Conservation (phyloP, 2,329 filamentous ascomycete species). For the Epichloe typhina region DNA sequence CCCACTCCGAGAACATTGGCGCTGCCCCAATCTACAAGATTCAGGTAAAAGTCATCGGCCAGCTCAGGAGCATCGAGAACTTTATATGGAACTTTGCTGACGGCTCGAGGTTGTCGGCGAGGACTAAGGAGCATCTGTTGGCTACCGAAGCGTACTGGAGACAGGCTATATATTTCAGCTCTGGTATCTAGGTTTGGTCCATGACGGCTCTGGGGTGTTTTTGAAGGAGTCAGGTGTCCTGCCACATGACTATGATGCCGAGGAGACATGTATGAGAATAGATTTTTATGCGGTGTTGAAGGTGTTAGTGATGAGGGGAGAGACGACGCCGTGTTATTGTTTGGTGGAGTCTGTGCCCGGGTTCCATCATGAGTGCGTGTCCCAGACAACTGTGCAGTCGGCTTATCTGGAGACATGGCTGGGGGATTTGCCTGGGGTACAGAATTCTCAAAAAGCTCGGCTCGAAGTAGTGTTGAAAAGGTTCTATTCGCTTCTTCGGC, state of each 20-base stretch:
- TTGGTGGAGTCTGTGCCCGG: conserved; percentile 70
- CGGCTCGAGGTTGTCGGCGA: conserved; percentile 72
- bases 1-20: conserved; percentile 90
- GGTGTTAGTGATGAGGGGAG: conserved; percentile 68
- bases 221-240: conserved; percentile 76
- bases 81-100: conserved; percentile 96
- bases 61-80: conserved; percentile 92
- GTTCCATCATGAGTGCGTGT: conserved; percentile 50
- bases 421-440: conserved; percentile 68
- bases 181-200: conserved; percentile 78
- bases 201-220: conserved; percentile 79
- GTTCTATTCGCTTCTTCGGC: conserved; percentile 92
- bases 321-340: conserved; percentile 43
- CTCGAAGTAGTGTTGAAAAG: conserved; percentile 74
- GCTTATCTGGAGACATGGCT: conserved; percentile 45
- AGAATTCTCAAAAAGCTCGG: conserved; percentile 83
- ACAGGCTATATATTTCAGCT: conserved; percentile 90
- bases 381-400: conserved; percentile 34
- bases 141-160: conserved; percentile 82
- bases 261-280: conserved; percentile 83
- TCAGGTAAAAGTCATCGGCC: conserved; percentile 95
- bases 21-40: conserved; percentile 94
- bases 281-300: conserved; percentile 92
- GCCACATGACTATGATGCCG: conserved; percentile 54
- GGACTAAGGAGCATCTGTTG: conserved; percentile 89